These are phyloP conservation scores for Aspergillus wentii DNA, from an alignment of 495 filamentous ascomycete species.

Conservation along the genomic window DNA sequence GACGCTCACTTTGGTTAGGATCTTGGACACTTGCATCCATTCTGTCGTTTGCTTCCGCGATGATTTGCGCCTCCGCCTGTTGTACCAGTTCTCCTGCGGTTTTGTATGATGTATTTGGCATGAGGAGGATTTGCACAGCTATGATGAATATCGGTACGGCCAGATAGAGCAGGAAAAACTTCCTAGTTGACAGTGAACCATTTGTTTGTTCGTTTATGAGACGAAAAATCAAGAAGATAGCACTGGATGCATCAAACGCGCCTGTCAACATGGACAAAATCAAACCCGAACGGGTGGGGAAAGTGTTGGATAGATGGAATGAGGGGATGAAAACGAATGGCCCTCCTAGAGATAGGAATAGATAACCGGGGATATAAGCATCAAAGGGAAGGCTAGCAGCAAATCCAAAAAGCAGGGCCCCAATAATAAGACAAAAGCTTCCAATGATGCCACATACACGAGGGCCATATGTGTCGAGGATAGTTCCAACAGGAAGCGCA, in stretches of 20 bases:
- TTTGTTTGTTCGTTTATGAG: constrained; percentile 62
- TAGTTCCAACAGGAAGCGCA: constrained; percentile 78
- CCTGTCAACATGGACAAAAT: constrained; percentile 84
- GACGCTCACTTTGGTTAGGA: constrained; percentile 48
- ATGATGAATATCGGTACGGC: constrained; percentile 68
- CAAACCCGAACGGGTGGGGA: constrained; percentile 77
- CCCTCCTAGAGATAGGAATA: constrained; percentile 78
- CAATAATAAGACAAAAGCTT: constrained; percentile 61
- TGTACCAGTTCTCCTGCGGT: constrained; percentile 78
- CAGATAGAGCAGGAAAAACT: constrained; percentile 77
- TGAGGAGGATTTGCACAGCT: constrained; percentile 63
- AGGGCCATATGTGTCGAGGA: constrained; percentile 80
- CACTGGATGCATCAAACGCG: constrained; percentile 84
- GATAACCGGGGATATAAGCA: constrained; percentile 72
- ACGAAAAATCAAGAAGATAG: constrained; percentile 83
- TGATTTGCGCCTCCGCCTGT: constrained; percentile 55
- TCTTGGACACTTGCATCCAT: constrained; percentile 48
- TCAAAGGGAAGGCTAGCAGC: constrained; percentile 60
- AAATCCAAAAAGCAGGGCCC: constrained; percentile 66
- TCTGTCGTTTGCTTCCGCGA: constrained; percentile 49
- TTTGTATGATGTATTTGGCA: constrained; percentile 81
- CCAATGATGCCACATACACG: constrained; percentile 72
- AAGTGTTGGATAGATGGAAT: constrained; percentile 91
- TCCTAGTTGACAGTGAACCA: constrained; percentile 55
- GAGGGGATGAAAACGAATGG: constrained; percentile 88